A percentile compares a stretch with the other conserved stretches of the same genome.
Conservation (phyloP, 2,329 filamentous ascomycete species). For the Cytospora schulzeri region DNA sequence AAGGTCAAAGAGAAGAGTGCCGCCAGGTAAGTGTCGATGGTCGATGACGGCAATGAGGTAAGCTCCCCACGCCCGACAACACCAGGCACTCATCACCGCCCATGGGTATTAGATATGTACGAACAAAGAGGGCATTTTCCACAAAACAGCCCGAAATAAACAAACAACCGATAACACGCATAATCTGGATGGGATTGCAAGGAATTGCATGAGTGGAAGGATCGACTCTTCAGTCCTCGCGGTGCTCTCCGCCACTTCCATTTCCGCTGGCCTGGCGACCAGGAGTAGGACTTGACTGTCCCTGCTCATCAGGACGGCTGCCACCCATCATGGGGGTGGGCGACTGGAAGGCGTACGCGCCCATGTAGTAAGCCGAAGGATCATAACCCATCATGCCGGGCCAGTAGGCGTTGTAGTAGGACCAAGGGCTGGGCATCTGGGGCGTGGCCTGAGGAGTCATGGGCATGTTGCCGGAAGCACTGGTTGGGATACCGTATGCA, state of each 20-base stretch:
- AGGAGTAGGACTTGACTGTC: constrained; percentile 17
- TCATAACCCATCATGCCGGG: constrained; percentile 20
- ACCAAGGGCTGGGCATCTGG: constrained; percentile 23
- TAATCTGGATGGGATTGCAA: neutral
- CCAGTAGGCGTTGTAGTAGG: constrained; percentile 25
- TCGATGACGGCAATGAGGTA: neutral
- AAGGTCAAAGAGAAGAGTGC: neutral
- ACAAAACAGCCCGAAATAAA: constrained; percentile 6
- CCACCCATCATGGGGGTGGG: constrained; percentile 15
- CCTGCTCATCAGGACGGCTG: constrained; percentile 3
- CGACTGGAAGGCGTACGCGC: constrained; percentile 14
- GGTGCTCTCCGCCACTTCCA: neutral
- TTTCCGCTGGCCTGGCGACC: constrained; percentile 5
- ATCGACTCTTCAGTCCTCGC: neutral
- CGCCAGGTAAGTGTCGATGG: neutral
- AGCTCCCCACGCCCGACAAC: neutral
- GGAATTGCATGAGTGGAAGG: neutral
- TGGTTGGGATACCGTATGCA: constrained; percentile 3
- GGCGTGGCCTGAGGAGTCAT: constrained; percentile 22
- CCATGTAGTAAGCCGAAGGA: constrained; percentile 18
- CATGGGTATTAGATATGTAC: constrained; percentile 16
- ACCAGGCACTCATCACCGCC: neutral
- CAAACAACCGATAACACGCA: constrained; percentile 2
- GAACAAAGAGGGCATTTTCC: constrained; percentile 9
- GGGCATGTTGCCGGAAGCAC: constrained; percentile 10